Evolutionary conservation across 2,329 filamentous ascomycete species (phyloP), one percentile per base, ranked within the genome.

Genomic region (Nemania sp.): DNA sequence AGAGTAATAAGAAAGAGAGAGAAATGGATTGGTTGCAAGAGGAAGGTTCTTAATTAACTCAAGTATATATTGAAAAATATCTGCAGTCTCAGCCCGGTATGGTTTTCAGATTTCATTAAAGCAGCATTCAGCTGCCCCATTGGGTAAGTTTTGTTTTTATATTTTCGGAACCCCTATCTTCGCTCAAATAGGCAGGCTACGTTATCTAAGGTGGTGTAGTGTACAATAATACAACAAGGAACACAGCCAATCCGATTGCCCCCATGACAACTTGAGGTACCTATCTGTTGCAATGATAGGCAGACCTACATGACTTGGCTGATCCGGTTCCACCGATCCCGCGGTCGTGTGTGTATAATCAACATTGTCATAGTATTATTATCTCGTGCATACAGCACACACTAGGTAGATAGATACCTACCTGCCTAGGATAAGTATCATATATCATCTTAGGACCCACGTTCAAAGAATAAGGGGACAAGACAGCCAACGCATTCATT

Each of bases 101-200:
- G 10, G 3, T 49, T 22, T 20, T 49, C 7, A 24, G 22, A 29
- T 52, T 52, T n/a, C 24, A 24, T 56, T 56, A n/a, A 56, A 56
- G 32, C 11, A 27, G 24, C 22, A 27, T 20, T 5, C 3, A 51
- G 18, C 20, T 66, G 35, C 64, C 54, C 22, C 6, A 55, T 67
- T 22, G 27, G n/a, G 59, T 62, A 67, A 67, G 59, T 27, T 38
- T 1, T 10, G 13, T 26, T 32, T 45, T 47, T 32, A 20, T 43
- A n/a, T 43, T 54, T 41, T 41, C 8, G 8, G n/a, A 20, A 2
- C 18, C 61, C 32, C n/a, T 61, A 62, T 65, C 53, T 43, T 55
- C 26, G 22, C 67, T 61, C 26, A 59, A 71, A 67, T 53, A 64
- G 66, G 69, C 63, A 71, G 64, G 66, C 66, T 69, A 56, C 59